These are phyloP conservation scores for Echites panduratus DNA, from an alignment of 257 asterid species.

Conservation along the genomic window DNA sequence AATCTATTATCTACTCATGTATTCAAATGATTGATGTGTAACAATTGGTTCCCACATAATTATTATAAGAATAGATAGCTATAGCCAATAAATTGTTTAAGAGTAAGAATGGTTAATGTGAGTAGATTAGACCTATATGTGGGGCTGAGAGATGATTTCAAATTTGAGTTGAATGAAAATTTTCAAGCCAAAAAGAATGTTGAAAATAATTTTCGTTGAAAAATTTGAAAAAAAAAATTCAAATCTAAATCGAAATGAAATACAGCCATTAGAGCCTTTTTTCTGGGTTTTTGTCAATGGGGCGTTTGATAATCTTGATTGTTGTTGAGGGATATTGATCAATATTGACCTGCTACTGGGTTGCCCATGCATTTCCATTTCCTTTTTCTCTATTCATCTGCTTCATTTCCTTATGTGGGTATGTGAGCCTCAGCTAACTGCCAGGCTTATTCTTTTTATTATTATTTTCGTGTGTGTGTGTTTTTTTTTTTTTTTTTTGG, in stretches of 20 bases:
- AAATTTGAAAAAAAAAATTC: too few species aligned
- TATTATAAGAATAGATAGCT: too few species aligned
- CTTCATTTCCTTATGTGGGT: not conserved
- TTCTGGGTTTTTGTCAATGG: not conserved
- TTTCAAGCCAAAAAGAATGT: too few species aligned
- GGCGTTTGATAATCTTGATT: too few species aligned
- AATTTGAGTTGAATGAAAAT: not conserved
- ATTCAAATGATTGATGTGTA: too few species aligned
- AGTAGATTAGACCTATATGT: not conserved
- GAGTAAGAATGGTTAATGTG: not conserved
- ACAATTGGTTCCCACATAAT: too few species aligned
- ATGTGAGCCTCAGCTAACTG: not conserved
- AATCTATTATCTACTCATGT: too few species aligned
- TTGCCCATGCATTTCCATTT: not conserved
- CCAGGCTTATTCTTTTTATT: not conserved
- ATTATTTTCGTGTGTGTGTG: too few species aligned
- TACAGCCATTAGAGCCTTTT: not conserved
- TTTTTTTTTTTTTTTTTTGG: too few species aligned
- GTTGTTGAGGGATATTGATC: too few species aligned
- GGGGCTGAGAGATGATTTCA: not conserved
- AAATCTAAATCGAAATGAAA: too few species aligned
- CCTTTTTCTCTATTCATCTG: not conserved
- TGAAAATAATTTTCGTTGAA: not conserved
- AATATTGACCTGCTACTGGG: too few species aligned
- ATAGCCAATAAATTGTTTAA: not conserved